A percentile compares a stretch with the other conserved stretches of the same genome.
Conservation (phyloP, 2,329 filamentous ascomycete species). For the Fusarium praegraminearum region DNA sequence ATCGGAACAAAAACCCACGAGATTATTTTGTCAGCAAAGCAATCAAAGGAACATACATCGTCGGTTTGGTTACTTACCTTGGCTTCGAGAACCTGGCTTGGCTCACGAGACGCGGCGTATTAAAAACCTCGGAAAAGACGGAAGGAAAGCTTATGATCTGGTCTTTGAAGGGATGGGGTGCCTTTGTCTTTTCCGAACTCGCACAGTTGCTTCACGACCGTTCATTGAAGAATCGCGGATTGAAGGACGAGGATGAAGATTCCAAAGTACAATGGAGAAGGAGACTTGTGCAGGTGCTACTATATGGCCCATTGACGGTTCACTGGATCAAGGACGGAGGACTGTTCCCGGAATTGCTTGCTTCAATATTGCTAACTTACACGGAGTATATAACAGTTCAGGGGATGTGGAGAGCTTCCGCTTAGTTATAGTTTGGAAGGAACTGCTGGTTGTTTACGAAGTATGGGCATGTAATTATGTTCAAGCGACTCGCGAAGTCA, state of each 20-base stretch:
- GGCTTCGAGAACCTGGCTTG: slow-evolving; percentile 21
- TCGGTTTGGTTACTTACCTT: slow-evolving; percentile 22
- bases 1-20: background rate
- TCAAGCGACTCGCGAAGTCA: background rate
- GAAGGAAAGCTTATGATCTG: slow-evolving; percentile 27
- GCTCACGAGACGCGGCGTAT: slow-evolving; percentile 15
- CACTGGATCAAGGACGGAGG: slow-evolving; percentile 29
- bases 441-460: no score
- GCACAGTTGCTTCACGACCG: slow-evolving; percentile 22
- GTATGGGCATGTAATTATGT: background rate
- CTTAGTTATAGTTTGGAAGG: background rate
- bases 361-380: slow-evolving; percentile 25
- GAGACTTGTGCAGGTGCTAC: slow-evolving; percentile 12
- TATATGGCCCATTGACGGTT: slow-evolving; percentile 23
- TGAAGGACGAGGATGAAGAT: background rate
- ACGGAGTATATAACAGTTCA: slow-evolving; percentile 27
- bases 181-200: slow-evolving; percentile 23
- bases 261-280: slow-evolving; percentile 11
- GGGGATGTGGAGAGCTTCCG: slow-evolving; percentile 21
- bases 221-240: background rate
- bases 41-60: slow-evolving; percentile 11
- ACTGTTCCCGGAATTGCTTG: slow-evolving; percentile 18
- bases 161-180: slow-evolving; percentile 20
- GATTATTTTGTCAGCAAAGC: background rate
- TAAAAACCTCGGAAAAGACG: slow-evolving; percentile 8